phyloP scores from a whole-genome alignment of 208 protist species.

The Acanthamoeba culbertsoni region DNA sequence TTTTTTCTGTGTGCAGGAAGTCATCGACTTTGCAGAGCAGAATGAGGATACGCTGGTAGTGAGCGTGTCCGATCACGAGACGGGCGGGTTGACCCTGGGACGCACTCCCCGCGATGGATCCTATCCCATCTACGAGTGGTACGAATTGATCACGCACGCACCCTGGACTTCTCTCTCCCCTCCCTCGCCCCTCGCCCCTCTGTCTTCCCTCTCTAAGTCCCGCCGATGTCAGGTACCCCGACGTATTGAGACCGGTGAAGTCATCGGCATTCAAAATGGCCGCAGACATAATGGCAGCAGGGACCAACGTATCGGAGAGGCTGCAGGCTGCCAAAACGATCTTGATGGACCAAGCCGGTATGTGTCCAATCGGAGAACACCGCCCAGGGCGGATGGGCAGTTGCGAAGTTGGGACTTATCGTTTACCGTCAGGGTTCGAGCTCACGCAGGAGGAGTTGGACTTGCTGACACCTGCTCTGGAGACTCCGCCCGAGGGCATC shows the following conservation, averaged over 20 bases:
- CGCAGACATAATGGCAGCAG: not conserved
- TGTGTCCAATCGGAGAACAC: not conserved
- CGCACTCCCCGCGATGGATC: not conserved
- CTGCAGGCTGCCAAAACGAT: not conserved
- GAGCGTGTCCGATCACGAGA: slow-evolving; percentile 74
- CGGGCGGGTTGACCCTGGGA: slow-evolving; percentile 69
- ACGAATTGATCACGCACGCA: no score
- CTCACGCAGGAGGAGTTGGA: not conserved
- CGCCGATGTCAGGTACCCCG: slow-evolving; percentile 25
- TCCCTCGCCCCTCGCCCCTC: no score
- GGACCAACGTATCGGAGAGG: not conserved
- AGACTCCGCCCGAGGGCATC: not conserved
- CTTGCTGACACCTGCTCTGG: not conserved
- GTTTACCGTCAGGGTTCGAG: not conserved
- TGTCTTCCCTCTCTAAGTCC: no score
- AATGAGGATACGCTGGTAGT: slow-evolving; percentile 72
- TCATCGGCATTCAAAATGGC: not conserved
- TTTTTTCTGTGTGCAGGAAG: not conserved
- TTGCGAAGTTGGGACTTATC: not conserved
- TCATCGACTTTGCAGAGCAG: slow-evolving; percentile 50
- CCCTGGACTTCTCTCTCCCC: no score
- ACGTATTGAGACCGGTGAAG: not conserved
- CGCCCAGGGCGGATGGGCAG: not conserved
- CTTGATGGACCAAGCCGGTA: not conserved
- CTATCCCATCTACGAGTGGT: slow-evolving; percentile 61